Base-by-base conservation (phyloP, 2,329 filamentous ascomycete genomes). In the Tolypocladium tropicale region DNA sequence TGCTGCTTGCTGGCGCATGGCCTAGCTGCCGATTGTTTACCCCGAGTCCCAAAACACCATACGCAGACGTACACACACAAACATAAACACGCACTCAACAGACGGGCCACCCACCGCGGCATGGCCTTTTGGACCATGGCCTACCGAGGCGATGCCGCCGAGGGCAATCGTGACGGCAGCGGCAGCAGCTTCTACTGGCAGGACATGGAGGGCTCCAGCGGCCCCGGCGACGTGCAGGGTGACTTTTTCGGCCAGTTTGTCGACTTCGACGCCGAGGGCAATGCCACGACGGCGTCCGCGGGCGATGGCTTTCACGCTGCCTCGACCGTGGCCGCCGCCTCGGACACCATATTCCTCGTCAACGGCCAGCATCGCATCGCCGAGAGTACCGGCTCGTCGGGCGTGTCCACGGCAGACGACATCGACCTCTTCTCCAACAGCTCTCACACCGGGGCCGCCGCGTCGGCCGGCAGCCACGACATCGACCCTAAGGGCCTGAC, bases 181-280 rank as follows among this genome's bases (percentile, higher is more conserved):
- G 37, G 37, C 37, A 25, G 43, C 2, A 46, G 62, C 61, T 69
- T 71, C 62, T 69, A 64, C 60, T 72, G 69, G 68, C 67, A 67
- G 54, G 68, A 70, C 50, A 50, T 65, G 33, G 68, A 72, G 43
- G 64, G 65, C 36, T 61, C 63, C 52, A 60, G 62, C 53, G 61
- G 61, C 18, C 60, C 61, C 25, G 66, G 63, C 34, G 67, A 70
- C 52, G 62, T 61, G 46, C 60, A 65, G 32, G 64, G 59, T 61
- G 70, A 73, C 60, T 64, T 72, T 53, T 71, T 72, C 55, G 66
- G 67, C 21, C 68, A 72, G 61, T 73, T 71, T 56, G 63, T 72
- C 60, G 64, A 72, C 65, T 69, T 72, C 56, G 70, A 71, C 37
- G 63, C 57, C 55, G 64, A 64, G 52, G 61, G 62, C n/a, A 54